These are phyloP conservation scores for Colletotrichum horii DNA, from an alignment of 2,329 filamentous ascomycete species.

Conservation along the genomic window DNA sequence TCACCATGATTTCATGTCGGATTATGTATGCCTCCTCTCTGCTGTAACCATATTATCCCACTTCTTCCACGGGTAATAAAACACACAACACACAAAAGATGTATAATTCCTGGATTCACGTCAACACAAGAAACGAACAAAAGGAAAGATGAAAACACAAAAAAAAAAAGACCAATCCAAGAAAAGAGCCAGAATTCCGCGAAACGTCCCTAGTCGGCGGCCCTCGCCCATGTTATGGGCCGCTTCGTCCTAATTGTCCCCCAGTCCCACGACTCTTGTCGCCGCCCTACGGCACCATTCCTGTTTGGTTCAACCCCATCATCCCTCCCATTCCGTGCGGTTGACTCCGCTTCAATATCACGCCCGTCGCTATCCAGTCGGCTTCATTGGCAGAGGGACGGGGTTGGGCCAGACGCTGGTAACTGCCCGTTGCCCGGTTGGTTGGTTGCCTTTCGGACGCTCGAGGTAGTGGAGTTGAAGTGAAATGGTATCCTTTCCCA, in stretches of 20 bases:
- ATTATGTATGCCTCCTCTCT: constrained; percentile 8
- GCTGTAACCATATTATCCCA: background rate
- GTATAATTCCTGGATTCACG: background rate
- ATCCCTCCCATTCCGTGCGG: background rate
- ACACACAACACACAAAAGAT: background rate
- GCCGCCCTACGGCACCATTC: background rate
- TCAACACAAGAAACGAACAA: background rate
- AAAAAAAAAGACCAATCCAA: background rate
- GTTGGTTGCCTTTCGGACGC: background rate
- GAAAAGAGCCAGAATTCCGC: background rate
- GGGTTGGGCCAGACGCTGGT: background rate
- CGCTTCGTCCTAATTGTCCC: constrained; percentile 1
- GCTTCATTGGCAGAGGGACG: background rate
- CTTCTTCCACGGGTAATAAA: background rate
- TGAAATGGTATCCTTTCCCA: background rate
- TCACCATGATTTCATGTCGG: constrained; percentile 20
- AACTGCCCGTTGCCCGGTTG: background rate
- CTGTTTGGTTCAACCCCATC: background rate
- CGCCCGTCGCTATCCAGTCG: background rate
- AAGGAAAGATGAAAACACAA: background rate
- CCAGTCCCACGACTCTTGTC: background rate
- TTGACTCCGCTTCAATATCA: background rate
- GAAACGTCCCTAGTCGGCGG: background rate
- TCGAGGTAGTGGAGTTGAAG: background rate
- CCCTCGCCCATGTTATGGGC: constrained; percentile 7